phyloP scores from a whole-genome alignment of 1,284 basidiomycete species.

The Heimioporus retisporus region DNA sequence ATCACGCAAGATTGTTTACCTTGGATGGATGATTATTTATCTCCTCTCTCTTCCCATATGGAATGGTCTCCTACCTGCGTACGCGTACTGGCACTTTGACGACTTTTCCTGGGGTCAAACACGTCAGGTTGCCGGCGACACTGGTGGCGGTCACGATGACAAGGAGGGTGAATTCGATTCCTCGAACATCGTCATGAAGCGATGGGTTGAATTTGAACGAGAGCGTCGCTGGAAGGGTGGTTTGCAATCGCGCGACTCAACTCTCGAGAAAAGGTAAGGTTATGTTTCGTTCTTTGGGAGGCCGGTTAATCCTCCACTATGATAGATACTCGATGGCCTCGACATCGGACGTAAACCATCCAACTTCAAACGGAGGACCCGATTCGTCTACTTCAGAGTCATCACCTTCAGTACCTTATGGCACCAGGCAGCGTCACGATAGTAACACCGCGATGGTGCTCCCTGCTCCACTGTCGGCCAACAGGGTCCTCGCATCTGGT shows the following conservation, averaged over 20 bases:
- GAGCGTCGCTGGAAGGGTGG: constrained; percentile 95
- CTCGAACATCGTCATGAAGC: constrained; percentile 97
- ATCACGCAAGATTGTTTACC: constrained; percentile 92
- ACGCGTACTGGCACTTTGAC: constrained; percentile 99
- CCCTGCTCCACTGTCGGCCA: constrained; percentile 73
- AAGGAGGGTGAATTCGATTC: constrained; percentile 98
- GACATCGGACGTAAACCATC: constrained; percentile 74
- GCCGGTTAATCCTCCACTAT: constrained; percentile 37
- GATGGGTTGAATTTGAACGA: constrained; percentile 98
- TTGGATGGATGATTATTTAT: constrained; percentile 98
- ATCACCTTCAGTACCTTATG: constrained; percentile 48
- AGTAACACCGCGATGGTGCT: constrained; percentile 76
- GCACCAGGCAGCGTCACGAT: constrained; percentile 67
- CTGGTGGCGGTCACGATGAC: constrained; percentile 80
- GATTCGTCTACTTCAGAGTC: constrained; percentile 77
- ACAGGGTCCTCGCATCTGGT: constrained; percentile 54
- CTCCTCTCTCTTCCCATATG: constrained; percentile 94
- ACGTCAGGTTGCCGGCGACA: constrained; percentile 85
- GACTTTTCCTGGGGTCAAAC: constrained; percentile 99
- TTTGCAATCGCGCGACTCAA: constrained; percentile 85
- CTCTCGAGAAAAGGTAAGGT: constrained; percentile 75
- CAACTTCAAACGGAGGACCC: constrained; percentile 57
- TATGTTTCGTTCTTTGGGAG: constrained; percentile 15
- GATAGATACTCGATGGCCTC: constrained; percentile 84
- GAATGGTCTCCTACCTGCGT: constrained; percentile 96